Base-by-base conservation (phyloP, 495 filamentous ascomycete genomes). In the Elasticomyces elasticus region DNA sequence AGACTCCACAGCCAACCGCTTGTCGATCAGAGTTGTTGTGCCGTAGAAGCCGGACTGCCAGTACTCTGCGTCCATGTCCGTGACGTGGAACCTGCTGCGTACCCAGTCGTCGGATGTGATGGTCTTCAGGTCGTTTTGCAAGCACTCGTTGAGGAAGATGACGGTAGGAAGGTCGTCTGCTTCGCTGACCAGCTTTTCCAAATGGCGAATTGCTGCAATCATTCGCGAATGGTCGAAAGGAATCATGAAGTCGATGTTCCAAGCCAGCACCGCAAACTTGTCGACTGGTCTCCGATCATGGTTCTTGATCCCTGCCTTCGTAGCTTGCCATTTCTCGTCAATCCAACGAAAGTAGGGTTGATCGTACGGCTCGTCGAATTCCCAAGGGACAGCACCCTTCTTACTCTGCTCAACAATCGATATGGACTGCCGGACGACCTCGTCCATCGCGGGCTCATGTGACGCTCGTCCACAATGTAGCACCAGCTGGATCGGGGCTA, bases 231-330 rank as follows among this genome's bases (percentile, higher is more conserved):
- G 49, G 19, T 51, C 51, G 42, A 64, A 60, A 0, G 66, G 68
- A 5, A 66, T 59, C 62, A 71, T 70, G 59, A 76, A 71, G 49
- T 80, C 76, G 53, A 79, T 75, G 61, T 79, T 79, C 75, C 75
- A 78, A n/a, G n/a, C n/a, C n/a, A n/a, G n/a, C n/a, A 55, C 64
- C 68, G 17, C 61, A 56, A 7, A 67, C 52, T 11, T 51, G 45
- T 5, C 65, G 22, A 10, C 19, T 6, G 44, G 10, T 11, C 11
- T 5, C 19, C 12, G 12, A 9, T 28, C 6, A 4, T 47, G 19
- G 19, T 24, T 47, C 22, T 47, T 10, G 5, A 47, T 25, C 19
- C 13, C 13, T 9, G 19, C 6, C 25, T 28, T 11, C 12, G 44
- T 47, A 6, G 24, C 19, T 28, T 47, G 44, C 19, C 46, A 26